Conservation (phyloP, 129 eudicot genomes). For the Erigeron canadensis region DNA sequence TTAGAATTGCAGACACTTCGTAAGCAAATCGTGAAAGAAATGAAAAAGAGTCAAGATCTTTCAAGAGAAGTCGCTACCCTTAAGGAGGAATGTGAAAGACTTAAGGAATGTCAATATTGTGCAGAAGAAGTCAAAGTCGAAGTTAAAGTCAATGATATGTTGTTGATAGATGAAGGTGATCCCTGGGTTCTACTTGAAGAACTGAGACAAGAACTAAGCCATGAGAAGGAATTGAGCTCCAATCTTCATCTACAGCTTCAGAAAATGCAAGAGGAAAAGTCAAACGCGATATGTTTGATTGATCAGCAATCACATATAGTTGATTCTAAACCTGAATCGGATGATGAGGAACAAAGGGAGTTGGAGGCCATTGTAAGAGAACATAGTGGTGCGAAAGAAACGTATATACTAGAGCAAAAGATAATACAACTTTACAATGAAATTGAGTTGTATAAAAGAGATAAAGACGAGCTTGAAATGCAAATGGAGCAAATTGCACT, state of each 20-base stretch:
- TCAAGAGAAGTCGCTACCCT: slow-evolving; percentile 50
- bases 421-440: slow-evolving; percentile 59
- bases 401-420: slow-evolving; percentile 68
- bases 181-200: slow-evolving; percentile 59
- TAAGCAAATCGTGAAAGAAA: slow-evolving; percentile 74
- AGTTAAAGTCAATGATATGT: slow-evolving; percentile 37
- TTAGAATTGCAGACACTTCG: slow-evolving; percentile 77
- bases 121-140: slow-evolving; percentile 37
- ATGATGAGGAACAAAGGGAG: slow-evolving; percentile 80
- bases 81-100: slow-evolving; percentile 64
- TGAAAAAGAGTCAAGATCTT: slow-evolving; percentile 66
- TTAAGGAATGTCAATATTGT: slow-evolving; percentile 35
- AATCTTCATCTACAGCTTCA: slow-evolving; percentile 72
- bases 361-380: slow-evolving; percentile 76
- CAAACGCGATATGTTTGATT: slow-evolving; percentile 38
- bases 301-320: slow-evolving; percentile 18
- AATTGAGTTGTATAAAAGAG: slow-evolving; percentile 63
- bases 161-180: slow-evolving; percentile 53
- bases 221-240: slow-evolving; percentile 60
- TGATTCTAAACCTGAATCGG: slow-evolving; percentile 39
- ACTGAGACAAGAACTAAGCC: slow-evolving; percentile 56
- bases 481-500: slow-evolving; percentile 95
- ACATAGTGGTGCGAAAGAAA: slow-evolving; percentile 58
- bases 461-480: slow-evolving; percentile 83
- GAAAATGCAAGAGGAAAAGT: slow-evolving; percentile 64